phyloP scores from a whole-genome alignment of 23 red algal species.

The Gracilaria domingensis region DNA sequence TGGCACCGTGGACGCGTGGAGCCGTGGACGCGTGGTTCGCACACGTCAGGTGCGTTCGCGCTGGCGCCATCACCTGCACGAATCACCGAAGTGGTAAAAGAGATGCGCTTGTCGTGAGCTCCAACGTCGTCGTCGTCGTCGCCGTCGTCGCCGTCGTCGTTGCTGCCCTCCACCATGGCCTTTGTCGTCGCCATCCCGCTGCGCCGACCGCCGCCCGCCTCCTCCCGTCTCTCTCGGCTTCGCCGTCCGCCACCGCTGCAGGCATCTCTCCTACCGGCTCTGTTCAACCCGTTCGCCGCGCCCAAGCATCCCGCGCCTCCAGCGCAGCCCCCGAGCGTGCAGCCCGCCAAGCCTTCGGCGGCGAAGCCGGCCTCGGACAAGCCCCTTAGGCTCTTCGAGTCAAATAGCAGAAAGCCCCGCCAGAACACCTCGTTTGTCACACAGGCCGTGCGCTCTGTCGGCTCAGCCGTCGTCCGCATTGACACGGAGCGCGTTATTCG shows the following conservation, averaged over 20 bases:
- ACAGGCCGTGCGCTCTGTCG: slow-evolving; percentile 88
- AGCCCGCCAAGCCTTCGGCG: neutral
- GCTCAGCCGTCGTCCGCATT: slow-evolving; percentile 94
- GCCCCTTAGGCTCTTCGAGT: slow-evolving; percentile 52
- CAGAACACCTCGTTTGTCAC: slow-evolving; percentile 88
- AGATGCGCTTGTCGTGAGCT: neutral
- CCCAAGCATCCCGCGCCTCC: slow-evolving; percentile 32
- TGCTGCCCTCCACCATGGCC: neutral
- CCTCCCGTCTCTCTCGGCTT: neutral
- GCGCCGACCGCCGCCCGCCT: neutral
- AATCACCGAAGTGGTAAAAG: neutral
- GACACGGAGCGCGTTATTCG: slow-evolving; percentile 94
- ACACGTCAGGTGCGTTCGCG: neutral
- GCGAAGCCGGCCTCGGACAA: slow-evolving; percentile 4
- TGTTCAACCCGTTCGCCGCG: slow-evolving; percentile 58
- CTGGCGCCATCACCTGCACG: neutral
- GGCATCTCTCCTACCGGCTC: neutral
- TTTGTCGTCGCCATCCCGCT: slow-evolving; percentile 6
- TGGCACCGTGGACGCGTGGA: neutral
- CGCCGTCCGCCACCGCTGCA: neutral
- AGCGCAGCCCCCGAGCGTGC: neutral
- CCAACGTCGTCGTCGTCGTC: neutral
- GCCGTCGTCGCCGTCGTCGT: neutral
- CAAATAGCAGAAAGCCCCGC: slow-evolving; percentile 29
- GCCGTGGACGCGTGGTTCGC: neutral